phyloP scores from a whole-genome alignment of 345 rosid genomes.

The Brassica cretica region DNA sequence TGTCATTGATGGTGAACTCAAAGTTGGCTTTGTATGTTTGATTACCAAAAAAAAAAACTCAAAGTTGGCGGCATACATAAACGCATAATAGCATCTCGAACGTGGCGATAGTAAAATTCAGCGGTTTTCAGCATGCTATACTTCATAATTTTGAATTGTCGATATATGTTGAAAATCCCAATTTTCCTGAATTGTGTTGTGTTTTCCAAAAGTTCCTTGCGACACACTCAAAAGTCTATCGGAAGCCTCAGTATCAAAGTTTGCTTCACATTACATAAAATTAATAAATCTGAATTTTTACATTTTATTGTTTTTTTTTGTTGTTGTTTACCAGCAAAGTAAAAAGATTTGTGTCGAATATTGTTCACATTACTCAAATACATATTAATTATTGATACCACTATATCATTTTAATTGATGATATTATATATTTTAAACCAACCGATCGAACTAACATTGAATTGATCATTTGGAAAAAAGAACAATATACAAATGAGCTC shows the following conservation, averaged over 20 bases:
- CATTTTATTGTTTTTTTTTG: neutral
- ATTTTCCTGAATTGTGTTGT: neutral
- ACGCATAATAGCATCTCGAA: neutral
- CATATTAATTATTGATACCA: constrained; percentile 23
- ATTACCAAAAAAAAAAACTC: neutral
- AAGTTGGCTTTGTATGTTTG: neutral
- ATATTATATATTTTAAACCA: constrained; percentile 1
- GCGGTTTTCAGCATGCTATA: neutral
- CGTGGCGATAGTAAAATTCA: neutral
- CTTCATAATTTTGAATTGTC: neutral
- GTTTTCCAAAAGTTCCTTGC: neutral
- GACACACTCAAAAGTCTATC: neutral
- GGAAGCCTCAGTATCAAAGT: neutral
- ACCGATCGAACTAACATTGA: constrained; percentile 26
- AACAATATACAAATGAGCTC: constrained; percentile 22
- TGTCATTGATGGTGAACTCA: neutral
- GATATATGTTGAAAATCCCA: neutral
- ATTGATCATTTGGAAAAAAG: constrained; percentile 27
- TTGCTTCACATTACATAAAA: too few species aligned
- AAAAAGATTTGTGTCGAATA: neutral
- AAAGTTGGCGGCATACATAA: neutral
- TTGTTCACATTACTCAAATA: constrained; percentile 9
- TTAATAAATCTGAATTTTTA: neutral
- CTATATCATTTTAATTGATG: neutral
- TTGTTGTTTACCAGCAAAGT: constrained; percentile 5